phyloP scores from a whole-genome alignment of 805 yeast species.

The Ogataea ganodermae region DNA sequence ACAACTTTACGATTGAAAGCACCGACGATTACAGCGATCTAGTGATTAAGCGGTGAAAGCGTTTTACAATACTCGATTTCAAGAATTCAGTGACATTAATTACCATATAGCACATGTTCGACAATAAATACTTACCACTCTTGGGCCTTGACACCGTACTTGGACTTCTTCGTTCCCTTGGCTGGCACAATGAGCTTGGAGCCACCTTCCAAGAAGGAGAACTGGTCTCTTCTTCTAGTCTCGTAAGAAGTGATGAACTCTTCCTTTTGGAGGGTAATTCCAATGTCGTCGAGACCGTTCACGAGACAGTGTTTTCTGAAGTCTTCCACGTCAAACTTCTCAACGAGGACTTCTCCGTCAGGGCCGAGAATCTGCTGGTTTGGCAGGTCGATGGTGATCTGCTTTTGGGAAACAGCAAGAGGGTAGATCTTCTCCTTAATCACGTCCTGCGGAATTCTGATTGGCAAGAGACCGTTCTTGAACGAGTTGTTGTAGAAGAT shows the following conservation, averaged over 20 bases:
- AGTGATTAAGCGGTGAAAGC: constrained; percentile 30
- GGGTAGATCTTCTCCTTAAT: constrained; percentile 76
- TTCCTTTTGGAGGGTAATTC: constrained; percentile 90
- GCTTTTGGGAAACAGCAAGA: constrained; percentile 70
- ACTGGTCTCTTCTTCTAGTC: constrained; percentile 69
- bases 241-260: constrained; percentile 74
- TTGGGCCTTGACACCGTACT: constrained; percentile 66
- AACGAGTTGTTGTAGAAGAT: constrained; percentile 96
- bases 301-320: constrained; percentile 94
- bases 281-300: constrained; percentile 96
- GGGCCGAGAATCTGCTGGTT: constrained; percentile 74
- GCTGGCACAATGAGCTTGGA: constrained; percentile 64
- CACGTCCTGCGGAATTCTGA: constrained; percentile 79
- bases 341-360: constrained; percentile 73
- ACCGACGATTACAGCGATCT: constrained; percentile 41
- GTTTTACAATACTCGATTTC: neutral
- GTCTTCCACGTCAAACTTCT: constrained; percentile 80
- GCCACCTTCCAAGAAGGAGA: constrained; percentile 93
- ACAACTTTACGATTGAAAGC: constrained; percentile 43
- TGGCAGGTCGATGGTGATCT: constrained; percentile 80
- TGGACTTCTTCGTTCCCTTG: constrained; percentile 66
- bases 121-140: constrained; percentile 56
- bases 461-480: constrained; percentile 93
- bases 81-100: neutral
- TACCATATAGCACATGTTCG: neutral